Evolutionary conservation across 2,329 filamentous ascomycete genomes (phyloP).

Genomic region (Xylariales sp.): DNA sequence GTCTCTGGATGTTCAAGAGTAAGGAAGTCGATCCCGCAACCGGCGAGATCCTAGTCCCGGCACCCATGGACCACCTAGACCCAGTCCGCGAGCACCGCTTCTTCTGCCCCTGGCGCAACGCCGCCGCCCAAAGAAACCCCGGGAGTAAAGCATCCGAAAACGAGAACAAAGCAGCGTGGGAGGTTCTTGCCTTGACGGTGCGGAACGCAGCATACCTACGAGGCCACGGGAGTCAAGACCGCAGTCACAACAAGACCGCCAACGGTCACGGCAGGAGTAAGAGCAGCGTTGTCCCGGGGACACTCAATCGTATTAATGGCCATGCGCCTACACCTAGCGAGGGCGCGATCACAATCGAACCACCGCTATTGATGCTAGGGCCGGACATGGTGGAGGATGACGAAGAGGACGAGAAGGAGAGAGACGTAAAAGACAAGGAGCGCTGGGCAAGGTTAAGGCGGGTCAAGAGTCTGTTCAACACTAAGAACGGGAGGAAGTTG

Average conservation of each 20-base stretch:
- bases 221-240: constrained; percentile 20
- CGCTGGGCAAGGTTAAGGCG: constrained; percentile 66
- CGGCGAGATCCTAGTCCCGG: constrained; percentile 47
- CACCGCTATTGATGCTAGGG: constrained; percentile 13
- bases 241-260: too few relatives aligned
- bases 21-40: constrained; percentile 57
- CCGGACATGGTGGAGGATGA: constrained; percentile 24
- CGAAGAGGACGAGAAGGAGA: constrained; percentile 41
- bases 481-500: constrained; percentile 49
- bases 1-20: constrained; percentile 89
- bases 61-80: constrained; percentile 64
- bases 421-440: constrained; percentile 62
- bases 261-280: constrained; percentile 26
- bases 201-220: constrained; percentile 55
- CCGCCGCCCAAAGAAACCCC: constrained; percentile 53
- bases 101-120: constrained; percentile 77
- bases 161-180: constrained; percentile 47
- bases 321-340: constrained; percentile 5
- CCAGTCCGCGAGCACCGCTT: constrained; percentile 70
- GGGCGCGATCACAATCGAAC: constrained; percentile 14
- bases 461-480: constrained; percentile 67
- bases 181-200: constrained; percentile 47
- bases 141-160: constrained; percentile 31
- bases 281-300: constrained; percentile 11
- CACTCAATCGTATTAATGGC: neutral